Conservation (phyloP, 2,329 filamentous ascomycete genomes). For the Verticillium nonalfalfae region DNA sequence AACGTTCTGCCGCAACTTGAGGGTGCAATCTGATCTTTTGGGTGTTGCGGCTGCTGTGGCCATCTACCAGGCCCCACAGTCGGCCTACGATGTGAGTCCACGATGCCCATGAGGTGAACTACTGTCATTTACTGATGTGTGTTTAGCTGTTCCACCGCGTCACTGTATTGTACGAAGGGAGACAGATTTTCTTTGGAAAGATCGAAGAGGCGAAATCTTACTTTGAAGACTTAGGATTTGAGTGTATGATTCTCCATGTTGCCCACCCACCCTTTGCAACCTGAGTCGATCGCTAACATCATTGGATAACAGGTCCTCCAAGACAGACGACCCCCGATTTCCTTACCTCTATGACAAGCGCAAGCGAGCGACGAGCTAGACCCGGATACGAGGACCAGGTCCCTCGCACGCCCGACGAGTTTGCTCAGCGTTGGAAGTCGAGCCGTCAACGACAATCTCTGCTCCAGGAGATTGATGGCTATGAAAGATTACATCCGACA, state of each 20-base stretch:
- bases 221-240: constrained; percentile 57
- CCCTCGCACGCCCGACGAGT: constrained; percentile 62
- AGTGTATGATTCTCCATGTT: constrained; percentile 24
- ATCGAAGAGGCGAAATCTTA: constrained; percentile 51
- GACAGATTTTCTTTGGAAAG: constrained; percentile 60
- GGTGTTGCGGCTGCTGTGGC: constrained; percentile 52
- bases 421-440: constrained; percentile 58
- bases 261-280: background rate
- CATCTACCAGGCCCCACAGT: constrained; percentile 58
- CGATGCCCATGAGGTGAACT: too few species aligned
- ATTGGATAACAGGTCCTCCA: constrained; percentile 14
- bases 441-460: constrained; percentile 57
- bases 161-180: constrained; percentile 59
- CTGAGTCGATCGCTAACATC: constrained; percentile 22
- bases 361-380: constrained; percentile 54
- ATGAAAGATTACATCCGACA: constrained; percentile 10
- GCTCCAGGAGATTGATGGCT: constrained; percentile 37
- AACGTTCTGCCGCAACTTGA: constrained; percentile 57
- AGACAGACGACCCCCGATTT: constrained; percentile 63
- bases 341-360: constrained; percentile 62
- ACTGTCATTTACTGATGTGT: background rate
- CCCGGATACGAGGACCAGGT: constrained; percentile 48
- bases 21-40: constrained; percentile 53
- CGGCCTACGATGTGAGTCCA: constrained; percentile 37
- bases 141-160: constrained; percentile 56